Conservation (phyloP, 2,329 filamentous ascomycete genomes). For the Epichloe glyceriae region DNA sequence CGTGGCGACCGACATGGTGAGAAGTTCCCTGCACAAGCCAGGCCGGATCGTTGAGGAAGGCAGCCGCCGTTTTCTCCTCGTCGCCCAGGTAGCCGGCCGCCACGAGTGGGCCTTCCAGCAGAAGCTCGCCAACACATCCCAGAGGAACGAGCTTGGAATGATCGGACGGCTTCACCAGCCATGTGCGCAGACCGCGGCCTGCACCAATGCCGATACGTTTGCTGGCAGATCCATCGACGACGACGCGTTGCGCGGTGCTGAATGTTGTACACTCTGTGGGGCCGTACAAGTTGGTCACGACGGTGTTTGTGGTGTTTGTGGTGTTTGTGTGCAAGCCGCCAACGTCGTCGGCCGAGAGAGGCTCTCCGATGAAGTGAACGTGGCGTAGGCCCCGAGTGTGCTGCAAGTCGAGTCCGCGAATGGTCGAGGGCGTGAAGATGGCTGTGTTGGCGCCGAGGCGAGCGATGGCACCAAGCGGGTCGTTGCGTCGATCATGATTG, state of each 20-base stretch:
- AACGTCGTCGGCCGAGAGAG: slow-evolving; percentile 13
- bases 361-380: slow-evolving; percentile 29
- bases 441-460: slow-evolving; percentile 28
- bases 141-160: slow-evolving; percentile 13
- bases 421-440: slow-evolving; percentile 33
- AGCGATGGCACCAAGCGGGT: slow-evolving; percentile 27
- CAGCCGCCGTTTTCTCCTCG: slow-evolving; percentile 27
- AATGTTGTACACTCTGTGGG: slow-evolving; percentile 10
- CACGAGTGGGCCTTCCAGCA: slow-evolving; percentile 30
- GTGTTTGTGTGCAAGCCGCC: neutral
- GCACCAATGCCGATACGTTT: neutral
- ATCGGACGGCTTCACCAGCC: slow-evolving; percentile 17
- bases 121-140: slow-evolving; percentile 20
- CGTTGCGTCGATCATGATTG: slow-evolving; percentile 35
- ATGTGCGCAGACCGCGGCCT: slow-evolving; percentile 8
- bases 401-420: slow-evolving; percentile 26
- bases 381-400: slow-evolving; percentile 26
- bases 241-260: slow-evolving; percentile 2
- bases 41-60: slow-evolving; percentile 30
- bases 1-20: slow-evolving; percentile 20
- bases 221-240: neutral
- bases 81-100: slow-evolving; percentile 36
- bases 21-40: slow-evolving; percentile 19
- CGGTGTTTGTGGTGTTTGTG: neutral
- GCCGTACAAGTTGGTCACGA: slow-evolving; percentile 9